phyloP scores from a whole-genome alignment of 2,329 filamentous ascomycete genomes.

The Chrysoporthe austroafricana region DNA sequence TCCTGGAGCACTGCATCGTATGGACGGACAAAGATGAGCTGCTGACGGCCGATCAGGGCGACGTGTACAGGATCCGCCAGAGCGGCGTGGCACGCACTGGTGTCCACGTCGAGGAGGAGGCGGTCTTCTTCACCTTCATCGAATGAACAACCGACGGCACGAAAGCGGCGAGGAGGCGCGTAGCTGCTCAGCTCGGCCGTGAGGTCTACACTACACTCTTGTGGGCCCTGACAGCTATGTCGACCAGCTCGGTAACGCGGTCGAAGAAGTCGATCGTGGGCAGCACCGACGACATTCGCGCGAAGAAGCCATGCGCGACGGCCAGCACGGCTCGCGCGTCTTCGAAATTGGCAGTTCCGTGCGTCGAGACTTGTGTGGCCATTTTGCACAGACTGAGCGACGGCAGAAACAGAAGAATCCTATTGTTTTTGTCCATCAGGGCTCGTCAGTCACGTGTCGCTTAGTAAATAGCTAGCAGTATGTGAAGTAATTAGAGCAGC shows the following conservation, averaged over 20 bases:
- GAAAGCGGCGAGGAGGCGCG: not conserved
- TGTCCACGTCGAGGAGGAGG: not conserved
- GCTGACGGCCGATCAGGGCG: not conserved
- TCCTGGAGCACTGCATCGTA: not conserved
- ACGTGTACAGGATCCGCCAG: not conserved
- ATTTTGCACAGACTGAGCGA: not conserved
- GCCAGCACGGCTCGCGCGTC: not conserved
- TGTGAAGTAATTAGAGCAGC: not conserved
- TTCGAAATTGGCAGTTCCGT: not conserved
- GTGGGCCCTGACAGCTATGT: not conserved
- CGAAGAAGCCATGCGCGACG: not conserved
- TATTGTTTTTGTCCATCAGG: not conserved
- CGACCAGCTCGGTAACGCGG: not conserved
- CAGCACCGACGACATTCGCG: not conserved
- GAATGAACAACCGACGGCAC: not conserved
- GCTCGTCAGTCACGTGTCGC: not conserved
- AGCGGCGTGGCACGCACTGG: not conserved
- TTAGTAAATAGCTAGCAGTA: not conserved
- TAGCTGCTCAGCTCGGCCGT: not conserved
- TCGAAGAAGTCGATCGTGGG: not conserved
- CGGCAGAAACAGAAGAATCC: not conserved
- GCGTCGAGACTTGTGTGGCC: not conserved
- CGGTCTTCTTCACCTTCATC: not conserved
- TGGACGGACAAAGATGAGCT: not conserved
- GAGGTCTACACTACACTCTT: not conserved